Conservation (phyloP, 2,329 filamentous ascomycete species). For the Ophiocordyceps sinensis region DNA sequence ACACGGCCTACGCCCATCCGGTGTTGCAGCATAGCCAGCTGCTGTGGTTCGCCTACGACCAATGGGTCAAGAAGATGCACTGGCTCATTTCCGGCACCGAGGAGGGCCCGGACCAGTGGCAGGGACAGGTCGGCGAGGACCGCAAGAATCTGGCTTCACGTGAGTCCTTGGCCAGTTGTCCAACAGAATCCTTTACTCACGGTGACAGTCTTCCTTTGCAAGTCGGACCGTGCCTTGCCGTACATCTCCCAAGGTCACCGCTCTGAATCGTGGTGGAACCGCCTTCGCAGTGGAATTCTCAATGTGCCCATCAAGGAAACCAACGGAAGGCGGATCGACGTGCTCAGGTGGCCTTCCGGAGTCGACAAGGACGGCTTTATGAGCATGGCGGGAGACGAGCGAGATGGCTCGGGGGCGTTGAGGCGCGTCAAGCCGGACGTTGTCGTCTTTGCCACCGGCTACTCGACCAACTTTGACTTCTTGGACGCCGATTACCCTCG, state of each 20-base stretch:
- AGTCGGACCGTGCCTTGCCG: slow-evolving; percentile 26
- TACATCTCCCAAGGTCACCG: slow-evolving; percentile 25
- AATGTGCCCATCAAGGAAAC: slow-evolving; percentile 25
- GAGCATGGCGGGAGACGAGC: slow-evolving; percentile 16
- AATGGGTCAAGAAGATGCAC: slow-evolving; percentile 27
- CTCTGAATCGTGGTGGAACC: slow-evolving; percentile 16
- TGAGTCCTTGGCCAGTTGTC: slow-evolving; percentile 5
- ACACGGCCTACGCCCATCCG: slow-evolving; percentile 35
- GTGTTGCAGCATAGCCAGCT: slow-evolving; percentile 25
- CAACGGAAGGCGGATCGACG: slow-evolving; percentile 23
- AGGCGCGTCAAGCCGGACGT: slow-evolving; percentile 24
- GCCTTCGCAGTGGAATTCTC: slow-evolving; percentile 21
- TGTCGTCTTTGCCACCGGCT: slow-evolving; percentile 32
- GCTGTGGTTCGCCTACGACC: slow-evolving; percentile 31
- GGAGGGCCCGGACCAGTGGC: slow-evolving; percentile 32
- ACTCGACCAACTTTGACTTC: slow-evolving; percentile 25
- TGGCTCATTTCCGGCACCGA: slow-evolving; percentile 28
- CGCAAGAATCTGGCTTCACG: slow-evolving; percentile 21
- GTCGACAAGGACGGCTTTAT: slow-evolving; percentile 23
- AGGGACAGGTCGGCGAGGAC: slow-evolving; percentile 24
- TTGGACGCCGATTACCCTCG: slow-evolving; percentile 23
- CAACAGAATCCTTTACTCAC: background rate
- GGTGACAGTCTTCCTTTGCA: slow-evolving; percentile 25
- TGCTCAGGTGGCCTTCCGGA: slow-evolving; percentile 26
- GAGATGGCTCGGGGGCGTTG: slow-evolving; percentile 13